Evolutionary conservation across 2,329 filamentous ascomycete genomes (phyloP), one percentile per base, ranked within the genome.

Genomic region (Boeremia lycopersici): DNA sequence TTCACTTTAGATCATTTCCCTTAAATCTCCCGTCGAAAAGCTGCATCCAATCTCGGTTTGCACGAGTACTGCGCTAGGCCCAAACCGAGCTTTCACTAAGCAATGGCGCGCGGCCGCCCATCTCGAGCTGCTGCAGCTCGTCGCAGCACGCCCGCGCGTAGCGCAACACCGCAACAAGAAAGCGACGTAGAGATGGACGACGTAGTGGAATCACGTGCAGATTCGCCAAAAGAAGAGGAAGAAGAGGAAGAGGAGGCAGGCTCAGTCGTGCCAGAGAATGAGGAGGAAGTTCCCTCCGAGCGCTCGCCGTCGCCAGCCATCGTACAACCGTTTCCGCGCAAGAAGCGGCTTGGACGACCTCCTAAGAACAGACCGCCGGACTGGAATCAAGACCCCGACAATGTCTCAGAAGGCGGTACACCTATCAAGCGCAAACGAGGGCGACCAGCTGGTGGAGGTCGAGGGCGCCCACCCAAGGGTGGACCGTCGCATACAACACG

Each of bases 281-380:
- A 72, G 56, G 77, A 78, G 19, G 80, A 77, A 19, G 80, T 79
- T 51, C 69, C 74, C 33, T 74, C 78, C 71, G 56, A 80, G 79
- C 63, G 72, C 69, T 61, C 74, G 71, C 52, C 81, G 76, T 66
- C 78, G 65, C 58, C 78, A 70, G 61, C 64, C 38, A 77, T 81
- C 34, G 86, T 86, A 25, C 85, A 77, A 67, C 55, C 89, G 40
- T 82, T 91, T 43, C 81, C 81, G 48, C 85, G 89, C 68, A 90
- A 90, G 75, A 82, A 83, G 63, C 87, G 91, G 47, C 82, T 93
- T n/a, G 92, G 92, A 17, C 86, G 92, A 11, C 91, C 91, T 2
- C 90, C 91, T 0, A 96, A 95, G 81, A 93, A 92, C 72, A 84
- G 86, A 44, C 90, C 89, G 0, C 86, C 90, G 4, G 90, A 91